Evolutionary conservation across 441 rosid genomes (phyloP).

Genomic region (Iberis amara): DNA sequence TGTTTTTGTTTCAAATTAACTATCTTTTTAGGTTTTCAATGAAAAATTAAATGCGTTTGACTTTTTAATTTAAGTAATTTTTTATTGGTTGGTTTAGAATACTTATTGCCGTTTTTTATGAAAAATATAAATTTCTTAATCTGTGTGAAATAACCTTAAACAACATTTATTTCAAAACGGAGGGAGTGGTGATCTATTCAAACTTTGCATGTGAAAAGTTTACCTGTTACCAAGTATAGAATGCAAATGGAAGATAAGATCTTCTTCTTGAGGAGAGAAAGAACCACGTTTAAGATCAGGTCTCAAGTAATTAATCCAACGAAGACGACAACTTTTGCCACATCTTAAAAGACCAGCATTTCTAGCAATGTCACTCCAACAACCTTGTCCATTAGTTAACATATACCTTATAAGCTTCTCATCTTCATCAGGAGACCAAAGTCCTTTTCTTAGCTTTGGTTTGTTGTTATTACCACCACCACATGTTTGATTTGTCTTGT

Average conservation of each 20-base stretch:
- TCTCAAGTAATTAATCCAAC: conserved; percentile 85
- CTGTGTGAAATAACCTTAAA: too few species aligned
- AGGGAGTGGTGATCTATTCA: too few species aligned
- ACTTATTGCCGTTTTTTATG: too few species aligned
- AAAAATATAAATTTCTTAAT: too few species aligned
- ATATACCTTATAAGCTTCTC: conserved; percentile 77
- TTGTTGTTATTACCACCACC: conserved; percentile 22
- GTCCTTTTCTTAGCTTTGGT: conserved; percentile 65
- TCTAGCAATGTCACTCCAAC: conserved; percentile 84
- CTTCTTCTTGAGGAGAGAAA: conserved; percentile 75
- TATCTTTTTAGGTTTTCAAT: too few species aligned
- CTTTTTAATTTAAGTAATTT: too few species aligned
- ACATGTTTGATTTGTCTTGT: conserved; percentile 21
- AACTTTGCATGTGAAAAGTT: neutral
- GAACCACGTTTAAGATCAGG: conserved; percentile 93
- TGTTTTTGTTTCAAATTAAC: too few species aligned
- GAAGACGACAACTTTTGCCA: conserved; percentile 91
- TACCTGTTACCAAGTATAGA: conserved; percentile 90
- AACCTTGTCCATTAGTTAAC: conserved; percentile 71
- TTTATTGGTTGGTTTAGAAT: too few species aligned
- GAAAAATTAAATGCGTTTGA: too few species aligned
- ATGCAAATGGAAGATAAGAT: conserved; percentile 73
- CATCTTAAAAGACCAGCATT: conserved; percentile 80
- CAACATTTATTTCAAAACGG: too few species aligned
- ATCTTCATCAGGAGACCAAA: conserved; percentile 94